Percentiles rank a stretch among this genome's conserved stretches.
Conservation (phyloP, 345 rosid genomes). For the Luvunga scandens region DNA sequence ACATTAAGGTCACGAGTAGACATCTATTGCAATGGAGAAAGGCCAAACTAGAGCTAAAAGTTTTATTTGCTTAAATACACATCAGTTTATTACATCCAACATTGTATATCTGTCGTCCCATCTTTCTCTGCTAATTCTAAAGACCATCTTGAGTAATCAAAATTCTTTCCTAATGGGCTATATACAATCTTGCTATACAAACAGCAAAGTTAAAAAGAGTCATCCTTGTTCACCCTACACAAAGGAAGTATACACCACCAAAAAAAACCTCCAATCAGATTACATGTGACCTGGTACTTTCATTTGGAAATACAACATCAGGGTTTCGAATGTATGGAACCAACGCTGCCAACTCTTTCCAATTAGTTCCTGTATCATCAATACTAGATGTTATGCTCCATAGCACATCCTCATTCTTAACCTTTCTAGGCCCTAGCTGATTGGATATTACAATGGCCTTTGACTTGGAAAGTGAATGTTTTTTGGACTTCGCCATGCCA, state of each 20-base stretch:
- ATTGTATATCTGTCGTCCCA: neutral
- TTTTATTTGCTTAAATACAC: neutral
- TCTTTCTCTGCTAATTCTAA: neutral
- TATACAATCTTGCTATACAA: slow-evolving; percentile 8
- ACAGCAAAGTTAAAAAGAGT: neutral
- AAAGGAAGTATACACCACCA: neutral
- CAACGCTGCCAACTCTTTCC: slow-evolving; percentile 26
- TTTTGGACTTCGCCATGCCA: slow-evolving; percentile 44
- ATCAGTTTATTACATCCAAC: slow-evolving; percentile 11
- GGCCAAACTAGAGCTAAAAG: neutral
- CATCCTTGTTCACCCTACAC: neutral
- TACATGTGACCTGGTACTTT: slow-evolving; percentile 12
- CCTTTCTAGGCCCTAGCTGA: slow-evolving; percentile 23
- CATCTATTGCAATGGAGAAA: neutral
- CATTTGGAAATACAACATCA: slow-evolving; percentile 40
- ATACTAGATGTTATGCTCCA: slow-evolving; percentile 62
- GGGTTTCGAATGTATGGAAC: slow-evolving; percentile 50
- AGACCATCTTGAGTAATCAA: neutral
- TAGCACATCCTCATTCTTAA: slow-evolving; percentile 28
- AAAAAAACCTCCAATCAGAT: neutral
- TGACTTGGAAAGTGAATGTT: slow-evolving; percentile 36
- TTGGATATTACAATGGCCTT: slow-evolving; percentile 37
- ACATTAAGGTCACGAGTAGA: neutral
- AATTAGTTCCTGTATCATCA: slow-evolving; percentile 22
- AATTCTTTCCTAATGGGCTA: neutral